A percentile compares a stretch with the other conserved stretches of the same genome.
Evolutionary conservation across 2,329 filamentous ascomycete species (phyloP).

Genomic region (Pyrenochaeta sp.): DNA sequence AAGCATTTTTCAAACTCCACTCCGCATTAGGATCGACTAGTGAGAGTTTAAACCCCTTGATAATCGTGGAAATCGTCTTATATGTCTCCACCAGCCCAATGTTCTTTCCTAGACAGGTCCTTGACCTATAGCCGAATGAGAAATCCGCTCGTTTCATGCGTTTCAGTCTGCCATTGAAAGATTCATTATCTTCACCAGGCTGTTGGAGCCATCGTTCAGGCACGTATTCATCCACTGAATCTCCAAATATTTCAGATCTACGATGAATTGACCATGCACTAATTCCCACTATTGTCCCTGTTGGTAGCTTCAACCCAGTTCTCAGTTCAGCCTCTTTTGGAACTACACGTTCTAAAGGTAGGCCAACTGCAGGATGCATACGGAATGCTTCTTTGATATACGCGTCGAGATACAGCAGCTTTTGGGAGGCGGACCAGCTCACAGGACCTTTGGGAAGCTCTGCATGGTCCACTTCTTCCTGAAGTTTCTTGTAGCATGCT

Average conservation of each 20-base stretch:
- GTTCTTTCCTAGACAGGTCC: constrained; percentile 37
- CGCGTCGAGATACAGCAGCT: constrained; percentile 24
- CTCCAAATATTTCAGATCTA: constrained; percentile 29
- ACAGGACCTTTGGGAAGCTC: background rate
- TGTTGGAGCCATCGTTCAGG: constrained; percentile 46
- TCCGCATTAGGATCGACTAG: constrained; percentile 46
- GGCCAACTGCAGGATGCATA: constrained; percentile 19
- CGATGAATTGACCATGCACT: constrained; percentile 41
- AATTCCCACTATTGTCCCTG: constrained; percentile 42
- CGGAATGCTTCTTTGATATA: constrained; percentile 23
- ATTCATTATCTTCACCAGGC: constrained; percentile 16
- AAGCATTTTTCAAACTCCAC: constrained; percentile 51
- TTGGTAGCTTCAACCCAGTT: no score
- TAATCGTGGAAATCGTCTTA: constrained; percentile 63
- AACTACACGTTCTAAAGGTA: constrained; percentile 17
- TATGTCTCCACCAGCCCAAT: constrained; percentile 40
- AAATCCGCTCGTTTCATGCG: constrained; percentile 46
- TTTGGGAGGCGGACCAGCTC: background rate
- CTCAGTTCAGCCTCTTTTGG: no score
- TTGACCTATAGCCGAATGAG: constrained; percentile 39
- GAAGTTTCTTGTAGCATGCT: constrained; percentile 1
- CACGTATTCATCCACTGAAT: constrained; percentile 22
- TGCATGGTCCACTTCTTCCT: constrained; percentile 4
- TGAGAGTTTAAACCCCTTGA: constrained; percentile 52
- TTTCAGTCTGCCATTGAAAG: constrained; percentile 26